Base-by-base conservation (phyloP, 164 flowering plant genomes). In the Kalanchoe fedtschenkoi region DNA sequence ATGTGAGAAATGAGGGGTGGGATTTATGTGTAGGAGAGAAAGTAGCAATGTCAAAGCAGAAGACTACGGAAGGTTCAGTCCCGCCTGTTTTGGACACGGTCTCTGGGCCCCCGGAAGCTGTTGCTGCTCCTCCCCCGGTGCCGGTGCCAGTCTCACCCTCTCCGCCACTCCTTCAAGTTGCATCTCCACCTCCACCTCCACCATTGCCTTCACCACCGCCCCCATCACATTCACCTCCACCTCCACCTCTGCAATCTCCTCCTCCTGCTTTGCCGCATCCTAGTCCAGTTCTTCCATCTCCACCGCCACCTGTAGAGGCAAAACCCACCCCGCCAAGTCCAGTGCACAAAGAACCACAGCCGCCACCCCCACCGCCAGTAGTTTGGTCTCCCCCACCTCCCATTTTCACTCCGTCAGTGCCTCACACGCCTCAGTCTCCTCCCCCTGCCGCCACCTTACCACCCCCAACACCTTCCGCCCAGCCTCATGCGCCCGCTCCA, bases 391-490 rank as follows among this genome's bases (percentile, higher is more conserved):
- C 63, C 6, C 58, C 76, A n/a, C 34, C 66, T 16, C 54, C 71
- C 13, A 19, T 74, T 26, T 44, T 75, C 16, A 62, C 72, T 15
- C 38, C 63, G n/a, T n/a, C n/a, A n/a, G n/a, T n/a, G n/a, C n/a
- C n/a, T n/a, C n/a, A n/a, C 1, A 17, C 41, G 29, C 14, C 24
- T 34, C 17, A 64, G 2, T 63, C 70, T 3, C 67, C 67, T 39
- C 5, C 17, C 3, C 34, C 61, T 53, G 11, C 21, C 9, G 54
- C 61, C 0, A 17, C 4, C 41, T n/a, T 9, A 3, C 22, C 22
- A 19, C 16, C 41, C 61, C 38, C 61, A 58, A 34, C 28, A 19
- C 61, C 61, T 19, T 58, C 61, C 28, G 7, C 21, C 11, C 41
- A n/a, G 21, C 60, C 61, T 34, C 22, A 5, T 34, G 4, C 42